Evolutionary conservation across 495 filamentous ascomycete genomes (phyloP), one percentile per base, ranked within the genome.

Genomic region (Lichenothelia convexa): DNA sequence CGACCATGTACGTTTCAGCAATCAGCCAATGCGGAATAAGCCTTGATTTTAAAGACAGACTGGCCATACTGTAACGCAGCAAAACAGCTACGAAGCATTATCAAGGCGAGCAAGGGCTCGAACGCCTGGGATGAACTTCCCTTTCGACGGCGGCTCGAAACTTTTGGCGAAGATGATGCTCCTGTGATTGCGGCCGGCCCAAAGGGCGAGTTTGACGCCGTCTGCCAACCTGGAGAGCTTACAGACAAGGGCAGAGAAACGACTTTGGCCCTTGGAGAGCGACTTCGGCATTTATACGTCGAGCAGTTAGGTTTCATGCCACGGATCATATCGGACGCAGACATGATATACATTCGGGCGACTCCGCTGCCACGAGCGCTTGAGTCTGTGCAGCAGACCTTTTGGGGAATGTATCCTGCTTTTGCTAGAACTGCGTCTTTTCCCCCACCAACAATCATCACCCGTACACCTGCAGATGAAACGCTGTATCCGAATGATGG

Each of bases 41-140:
- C n/a, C n/a, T n/a, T n/a, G n/a, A n/a, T n/a, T n/a, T n/a, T n/a
- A n/a, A n/a, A n/a, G 21, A 12, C 45, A 77, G 71, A 80, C 55
- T 97, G 89, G 89, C 80, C 89, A 6, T 97, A 94, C 58, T 97
- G 89, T 59, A 65, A 64, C 34, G 70, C 74, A 29, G 85, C 81
- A 13, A 65, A 66, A 22, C 73, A 70, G 41, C 65, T 94, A 51
- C 69, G 69, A 24, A 73, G 78, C 45, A 69, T 75, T 49, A 71
- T 85, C 8, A 60, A 85, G 26, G 9, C 31, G 11, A 68, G 58
- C 17, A 53, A 67, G 17, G 65, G 71, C 39, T 58, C 65, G 41
- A 62, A 65, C 26, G 54, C 63, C 31, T 87, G 76, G 71, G 63
- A 72, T 38, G 64, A 63, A 0, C 60, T 92, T 18, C 66, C 80